phyloP scores from a whole-genome alignment of 1,139 yeast genomes.

The Geotrichum reessii region DNA sequence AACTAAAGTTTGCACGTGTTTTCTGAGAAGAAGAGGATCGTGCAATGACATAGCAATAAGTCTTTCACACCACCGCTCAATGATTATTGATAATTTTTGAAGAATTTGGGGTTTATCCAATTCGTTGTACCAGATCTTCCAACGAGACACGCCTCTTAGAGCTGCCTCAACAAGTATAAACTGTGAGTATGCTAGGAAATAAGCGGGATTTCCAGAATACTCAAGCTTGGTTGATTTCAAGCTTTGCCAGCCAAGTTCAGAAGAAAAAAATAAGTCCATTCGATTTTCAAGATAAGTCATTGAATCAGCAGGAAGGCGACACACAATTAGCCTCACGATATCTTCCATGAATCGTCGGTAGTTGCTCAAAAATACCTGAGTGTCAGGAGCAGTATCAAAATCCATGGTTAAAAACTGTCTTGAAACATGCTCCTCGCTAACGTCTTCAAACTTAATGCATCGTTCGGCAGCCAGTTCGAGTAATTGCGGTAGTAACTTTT shows the following conservation, averaged over 20 bases:
- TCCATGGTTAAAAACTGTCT: conserved; percentile 69
- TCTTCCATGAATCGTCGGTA: conserved; percentile 85
- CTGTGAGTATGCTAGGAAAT: conserved; percentile 72
- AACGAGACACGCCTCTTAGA: conserved; percentile 87
- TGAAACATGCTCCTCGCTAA: conserved; percentile 59
- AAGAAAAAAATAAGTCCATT: conserved; percentile 64
- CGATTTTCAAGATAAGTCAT: conserved; percentile 75
- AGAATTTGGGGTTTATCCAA: conserved; percentile 58
- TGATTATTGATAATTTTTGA: conserved; percentile 52
- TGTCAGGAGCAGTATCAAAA: conserved; percentile 82
- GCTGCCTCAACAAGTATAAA: conserved; percentile 84
- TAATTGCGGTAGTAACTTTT: conserved; percentile 55
- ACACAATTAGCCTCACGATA: conserved; percentile 78
- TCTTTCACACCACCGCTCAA: conserved; percentile 73
- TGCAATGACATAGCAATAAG: conserved; percentile 67
- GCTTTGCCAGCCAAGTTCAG: conserved; percentile 65
- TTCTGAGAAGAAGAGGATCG: conserved; percentile 76
- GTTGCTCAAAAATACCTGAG: conserved; percentile 68
- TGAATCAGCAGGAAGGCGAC: conserved; percentile 79
- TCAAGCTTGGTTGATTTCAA: conserved; percentile 51
- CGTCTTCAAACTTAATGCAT: conserved; percentile 63
- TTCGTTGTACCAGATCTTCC: conserved; percentile 85
- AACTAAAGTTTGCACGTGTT: conserved; percentile 88
- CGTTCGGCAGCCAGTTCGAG: conserved; percentile 76
- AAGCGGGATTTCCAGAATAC: conserved; percentile 60